These are phyloP conservation scores for Hippophae rhamnoides DNA, from an alignment of 306 rosid species.

Conservation along the genomic window DNA sequence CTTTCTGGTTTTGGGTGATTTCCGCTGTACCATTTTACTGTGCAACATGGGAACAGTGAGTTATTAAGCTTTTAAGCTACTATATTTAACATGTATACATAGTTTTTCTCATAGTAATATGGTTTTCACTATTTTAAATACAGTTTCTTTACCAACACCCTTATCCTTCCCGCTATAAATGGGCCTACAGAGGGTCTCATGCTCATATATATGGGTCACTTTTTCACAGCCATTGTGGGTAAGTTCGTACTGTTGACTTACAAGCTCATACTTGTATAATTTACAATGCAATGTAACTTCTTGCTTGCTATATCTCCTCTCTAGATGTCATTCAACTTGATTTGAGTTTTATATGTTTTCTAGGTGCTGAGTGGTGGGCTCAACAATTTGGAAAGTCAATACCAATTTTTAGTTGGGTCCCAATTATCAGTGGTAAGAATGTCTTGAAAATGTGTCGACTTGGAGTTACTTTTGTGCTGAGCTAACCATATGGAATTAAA, in stretches of 20 bases:
- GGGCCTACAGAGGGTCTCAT: slow-evolving; percentile 98
- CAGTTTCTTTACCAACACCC: slow-evolving; percentile 89
- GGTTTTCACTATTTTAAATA: slow-evolving; percentile 22
- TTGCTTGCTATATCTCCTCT: background rate
- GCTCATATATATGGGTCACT: slow-evolving; percentile 62
- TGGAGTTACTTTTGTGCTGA: too few relatives aligned
- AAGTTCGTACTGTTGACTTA: slow-evolving; percentile 25
- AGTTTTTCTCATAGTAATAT: background rate
- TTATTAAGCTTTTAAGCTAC: slow-evolving; percentile 8
- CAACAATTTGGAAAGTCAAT: slow-evolving; percentile 60
- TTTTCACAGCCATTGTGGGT: slow-evolving; percentile 85
- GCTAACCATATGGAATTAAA: too few relatives aligned
- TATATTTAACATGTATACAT: slow-evolving; percentile 2
- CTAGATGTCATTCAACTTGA: background rate
- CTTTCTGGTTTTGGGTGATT: slow-evolving; percentile 95
- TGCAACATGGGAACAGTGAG: slow-evolving; percentile 99
- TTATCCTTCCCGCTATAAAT: slow-evolving; percentile 76
- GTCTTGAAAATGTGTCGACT: background rate
- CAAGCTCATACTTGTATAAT: background rate
- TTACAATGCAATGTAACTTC: slow-evolving; percentile 3
- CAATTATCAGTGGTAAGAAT: slow-evolving; percentile 50
- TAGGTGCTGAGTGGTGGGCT: slow-evolving; percentile 96
- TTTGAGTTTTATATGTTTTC: slow-evolving; percentile 13
- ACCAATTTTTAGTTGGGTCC: slow-evolving; percentile 72
- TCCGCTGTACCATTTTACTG: slow-evolving; percentile 83